Evolutionary conservation across 2,329 filamentous ascomycete genomes (phyloP).

Genomic region (Phialophora expanda): DNA sequence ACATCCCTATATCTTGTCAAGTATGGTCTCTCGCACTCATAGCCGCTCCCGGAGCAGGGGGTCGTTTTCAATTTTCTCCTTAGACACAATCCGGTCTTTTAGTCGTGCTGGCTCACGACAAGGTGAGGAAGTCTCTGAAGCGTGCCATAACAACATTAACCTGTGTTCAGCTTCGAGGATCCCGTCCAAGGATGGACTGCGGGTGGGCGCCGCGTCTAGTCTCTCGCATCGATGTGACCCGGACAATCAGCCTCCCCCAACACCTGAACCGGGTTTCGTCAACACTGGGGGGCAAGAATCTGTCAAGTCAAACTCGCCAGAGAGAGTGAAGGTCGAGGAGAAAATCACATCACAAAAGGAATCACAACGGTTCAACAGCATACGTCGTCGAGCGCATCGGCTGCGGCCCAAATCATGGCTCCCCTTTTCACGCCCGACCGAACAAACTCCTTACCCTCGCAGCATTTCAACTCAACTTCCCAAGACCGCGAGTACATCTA

Average conservation of each 20-base stretch:
- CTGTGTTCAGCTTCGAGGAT: conserved; percentile 26
- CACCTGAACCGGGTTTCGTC: conserved; percentile 18
- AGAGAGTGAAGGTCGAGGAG: conserved; percentile 6
- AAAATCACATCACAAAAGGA: neutral
- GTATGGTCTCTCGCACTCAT: conserved; percentile 32
- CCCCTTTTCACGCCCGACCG: conserved; percentile 24
- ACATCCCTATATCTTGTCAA: conserved; percentile 6
- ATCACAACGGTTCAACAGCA: conserved; percentile 10
- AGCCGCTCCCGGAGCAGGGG: conserved; percentile 31
- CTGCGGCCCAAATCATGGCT: conserved; percentile 39
- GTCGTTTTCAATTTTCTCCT: conserved; percentile 36
- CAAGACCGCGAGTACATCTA: conserved; percentile 34
- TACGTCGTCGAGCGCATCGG: conserved; percentile 18
- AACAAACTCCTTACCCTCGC: conserved; percentile 20
- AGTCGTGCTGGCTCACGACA: conserved; percentile 35
- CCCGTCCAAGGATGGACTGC: conserved; percentile 31
- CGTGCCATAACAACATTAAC: conserved; percentile 16
- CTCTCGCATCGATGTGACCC: conserved; percentile 36
- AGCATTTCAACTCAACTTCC: conserved; percentile 35
- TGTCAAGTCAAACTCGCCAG: conserved; percentile 12
- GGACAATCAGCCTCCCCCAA: conserved; percentile 31
- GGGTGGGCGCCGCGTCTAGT: conserved; percentile 29
- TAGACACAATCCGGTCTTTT: conserved; percentile 33
- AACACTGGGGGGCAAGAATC: conserved; percentile 1
- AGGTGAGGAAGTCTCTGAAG: conserved; percentile 23